Evolutionary conservation across 176 grass and related monocot species (phyloP).

Genomic region (Triticum monococcum): DNA sequence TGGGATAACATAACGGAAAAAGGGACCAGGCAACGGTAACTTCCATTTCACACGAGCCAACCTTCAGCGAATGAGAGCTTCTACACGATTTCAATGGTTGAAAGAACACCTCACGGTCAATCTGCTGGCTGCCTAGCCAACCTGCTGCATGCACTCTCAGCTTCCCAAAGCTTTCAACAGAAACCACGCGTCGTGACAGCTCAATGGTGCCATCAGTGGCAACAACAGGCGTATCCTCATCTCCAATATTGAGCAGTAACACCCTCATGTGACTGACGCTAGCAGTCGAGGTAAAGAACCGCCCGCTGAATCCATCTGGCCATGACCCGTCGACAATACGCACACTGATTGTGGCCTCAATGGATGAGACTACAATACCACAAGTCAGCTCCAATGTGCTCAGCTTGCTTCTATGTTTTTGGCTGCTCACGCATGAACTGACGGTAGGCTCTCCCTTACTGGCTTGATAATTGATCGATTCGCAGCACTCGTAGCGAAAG

Average conservation of each 20-base stretch:
- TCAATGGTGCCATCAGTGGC: not conserved
- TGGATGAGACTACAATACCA: not conserved
- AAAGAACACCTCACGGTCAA: not conserved
- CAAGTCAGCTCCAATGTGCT: slow-evolving; percentile 2
- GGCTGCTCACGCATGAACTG: not conserved
- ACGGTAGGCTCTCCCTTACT: not conserved
- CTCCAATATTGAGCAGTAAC: not conserved
- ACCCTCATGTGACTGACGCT: not conserved
- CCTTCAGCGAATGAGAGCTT: not conserved
- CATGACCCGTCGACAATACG: not conserved
- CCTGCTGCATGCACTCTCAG: not conserved
- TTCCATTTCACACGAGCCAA: slow-evolving; percentile 3
- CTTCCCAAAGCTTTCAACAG: not conserved
- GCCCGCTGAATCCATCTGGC: not conserved
- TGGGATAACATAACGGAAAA: not conserved
- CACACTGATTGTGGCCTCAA: slow-evolving; percentile 2
- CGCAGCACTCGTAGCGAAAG: not conserved
- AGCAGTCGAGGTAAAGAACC: not conserved
- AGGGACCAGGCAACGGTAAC: not conserved
- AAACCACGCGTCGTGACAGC: not conserved
- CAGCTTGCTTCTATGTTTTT: not conserved
- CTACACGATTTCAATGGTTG: not conserved
- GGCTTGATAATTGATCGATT: not conserved
- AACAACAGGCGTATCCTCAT: not conserved
- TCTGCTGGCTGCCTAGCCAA: not conserved